Evolutionary conservation across 2,329 filamentous ascomycete species (phyloP), one percentile per base, ranked within the genome.

Genomic region (Capronia americana): DNA sequence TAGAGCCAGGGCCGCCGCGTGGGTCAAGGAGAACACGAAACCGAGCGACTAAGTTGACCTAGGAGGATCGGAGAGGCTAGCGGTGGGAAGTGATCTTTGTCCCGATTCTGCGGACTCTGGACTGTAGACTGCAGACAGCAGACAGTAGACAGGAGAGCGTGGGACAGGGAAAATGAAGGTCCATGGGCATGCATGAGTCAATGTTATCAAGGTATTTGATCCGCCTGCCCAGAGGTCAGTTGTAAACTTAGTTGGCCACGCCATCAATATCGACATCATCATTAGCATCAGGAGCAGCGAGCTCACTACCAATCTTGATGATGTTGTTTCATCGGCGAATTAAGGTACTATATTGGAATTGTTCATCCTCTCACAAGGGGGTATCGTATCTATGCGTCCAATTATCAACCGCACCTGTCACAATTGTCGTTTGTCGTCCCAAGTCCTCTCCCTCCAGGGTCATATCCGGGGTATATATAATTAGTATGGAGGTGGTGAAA

Each of bases 1-100:
- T 55, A 88, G 87, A 75, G 88, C 86, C 20, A 84, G 88, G 77
- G 91, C 91, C 59, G 85, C 84, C 6, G 68, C 66, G 55, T 73
- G 71, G 71, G 63, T 70, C 5, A 59, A 58, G 26, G 38, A 38
- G 24, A 34, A 61, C 4, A 61, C 32, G 6, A 61, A 53, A 34
- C 14, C 46, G 48, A 55, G 14, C 12, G 56, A 60, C 8, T 32
- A 28, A 30, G 41, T 20, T 8, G 48, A 30, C 1, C 3, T 8
- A 20, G 38, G 17, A n/a, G 38, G 17, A 44, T 8, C 14, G 20
- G 38, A 3, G 17, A 44, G 17, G 38, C 7, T 8, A 8, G 2
- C 3, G 38, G 38, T n/a, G 38, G 38, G 14, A n/a, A 8, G 7
- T 2, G 5, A 7, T 34, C 32, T 32, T 3, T 11, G 11, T 34